phyloP scores from a whole-genome alignment of 164 flowering plant genomes.

The Magnolia officinalis region DNA sequence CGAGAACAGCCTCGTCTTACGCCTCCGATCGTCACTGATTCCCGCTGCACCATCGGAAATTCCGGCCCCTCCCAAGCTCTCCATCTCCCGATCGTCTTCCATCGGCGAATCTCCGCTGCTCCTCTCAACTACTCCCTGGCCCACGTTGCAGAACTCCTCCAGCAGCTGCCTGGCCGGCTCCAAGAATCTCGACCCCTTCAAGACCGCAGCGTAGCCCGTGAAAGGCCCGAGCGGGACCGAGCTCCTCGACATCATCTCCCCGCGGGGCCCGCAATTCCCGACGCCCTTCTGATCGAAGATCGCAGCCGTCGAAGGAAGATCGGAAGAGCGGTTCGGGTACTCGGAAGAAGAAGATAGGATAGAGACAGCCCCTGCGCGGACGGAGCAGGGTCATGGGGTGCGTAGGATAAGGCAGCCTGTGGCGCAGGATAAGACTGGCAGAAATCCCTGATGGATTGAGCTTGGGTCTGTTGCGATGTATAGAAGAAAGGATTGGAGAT shows the following conservation, averaged over 20 bases:
- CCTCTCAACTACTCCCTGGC: conserved; percentile 26
- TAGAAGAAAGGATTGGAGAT: conserved; percentile 10
- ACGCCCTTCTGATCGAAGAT: conserved; percentile 14
- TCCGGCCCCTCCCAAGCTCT: conserved; percentile 15
- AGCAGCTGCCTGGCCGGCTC: conserved; percentile 79
- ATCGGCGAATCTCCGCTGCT: conserved; percentile 23
- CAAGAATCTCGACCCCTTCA: conserved; percentile 73
- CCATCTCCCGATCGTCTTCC: conserved; percentile 27
- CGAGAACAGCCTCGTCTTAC: conserved; percentile 58
- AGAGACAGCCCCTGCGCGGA: conserved; percentile 49
- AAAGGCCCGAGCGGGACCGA: conserved; percentile 71
- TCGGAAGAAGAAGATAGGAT: conserved; percentile 62
- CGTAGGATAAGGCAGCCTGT: conserved; percentile 11
- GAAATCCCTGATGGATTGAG: conserved; percentile 2
- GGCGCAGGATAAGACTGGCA: conserved; percentile 14
- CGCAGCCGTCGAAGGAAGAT: neutral
- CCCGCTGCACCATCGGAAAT: conserved; percentile 16
- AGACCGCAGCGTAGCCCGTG: conserved; percentile 76
- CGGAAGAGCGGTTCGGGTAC: conserved; percentile 22
- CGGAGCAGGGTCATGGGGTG: conserved; percentile 3
- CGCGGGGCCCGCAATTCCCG: conserved; percentile 21
- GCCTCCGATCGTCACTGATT: conserved; percentile 26
- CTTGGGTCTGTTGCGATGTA: neutral
- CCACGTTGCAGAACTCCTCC: conserved; percentile 64
- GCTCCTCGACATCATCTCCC: conserved; percentile 23